A percentile compares a stretch with the other conserved stretches of the same genome.
Evolutionary conservation across 495 filamentous ascomycete genomes (phyloP).

Genomic region (Arthonia radiata): DNA sequence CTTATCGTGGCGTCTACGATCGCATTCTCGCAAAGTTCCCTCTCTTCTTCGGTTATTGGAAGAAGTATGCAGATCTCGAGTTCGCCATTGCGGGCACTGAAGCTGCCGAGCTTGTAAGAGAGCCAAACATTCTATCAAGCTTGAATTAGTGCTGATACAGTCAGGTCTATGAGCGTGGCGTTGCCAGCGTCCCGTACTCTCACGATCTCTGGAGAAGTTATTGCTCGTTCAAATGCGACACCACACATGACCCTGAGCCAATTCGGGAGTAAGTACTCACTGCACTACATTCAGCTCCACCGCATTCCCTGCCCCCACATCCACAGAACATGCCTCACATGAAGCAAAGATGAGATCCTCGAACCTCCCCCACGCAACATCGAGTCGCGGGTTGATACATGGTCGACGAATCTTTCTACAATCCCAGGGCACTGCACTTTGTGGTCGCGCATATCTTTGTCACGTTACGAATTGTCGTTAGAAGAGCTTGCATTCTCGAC

Average conservation of each 20-base stretch:
- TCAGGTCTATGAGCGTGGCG: conserved; percentile 77
- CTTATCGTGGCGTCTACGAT: conserved; percentile 66
- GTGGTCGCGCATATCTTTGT: no score
- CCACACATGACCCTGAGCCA: conserved; percentile 75
- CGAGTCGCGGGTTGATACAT: no score
- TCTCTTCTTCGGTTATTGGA: conserved; percentile 94
- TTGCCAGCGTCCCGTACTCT: conserved; percentile 76
- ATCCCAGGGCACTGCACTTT: no score
- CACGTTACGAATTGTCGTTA: no score
- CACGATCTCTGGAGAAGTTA: conserved; percentile 95
- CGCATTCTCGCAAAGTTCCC: conserved; percentile 88
- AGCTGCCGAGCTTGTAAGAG: conserved; percentile 80
- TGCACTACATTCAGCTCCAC: conserved; percentile 42
- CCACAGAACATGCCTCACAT: no score
- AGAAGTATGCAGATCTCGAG: conserved; percentile 95
- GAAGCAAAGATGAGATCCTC: no score
- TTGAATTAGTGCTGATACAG: conserved; percentile 13
- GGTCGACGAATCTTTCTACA: no score
- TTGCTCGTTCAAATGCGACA: conserved; percentile 92
- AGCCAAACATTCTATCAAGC: conserved; percentile 1
- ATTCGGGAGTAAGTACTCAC: conserved; percentile 96
- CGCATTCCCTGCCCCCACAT: no score
- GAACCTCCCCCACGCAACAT: no score
- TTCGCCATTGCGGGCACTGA: conserved; percentile 93
- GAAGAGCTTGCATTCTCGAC: no score